phyloP scores from a whole-genome alignment of 1,284 basidiomycete species.

The Malassezia psittaci region DNA sequence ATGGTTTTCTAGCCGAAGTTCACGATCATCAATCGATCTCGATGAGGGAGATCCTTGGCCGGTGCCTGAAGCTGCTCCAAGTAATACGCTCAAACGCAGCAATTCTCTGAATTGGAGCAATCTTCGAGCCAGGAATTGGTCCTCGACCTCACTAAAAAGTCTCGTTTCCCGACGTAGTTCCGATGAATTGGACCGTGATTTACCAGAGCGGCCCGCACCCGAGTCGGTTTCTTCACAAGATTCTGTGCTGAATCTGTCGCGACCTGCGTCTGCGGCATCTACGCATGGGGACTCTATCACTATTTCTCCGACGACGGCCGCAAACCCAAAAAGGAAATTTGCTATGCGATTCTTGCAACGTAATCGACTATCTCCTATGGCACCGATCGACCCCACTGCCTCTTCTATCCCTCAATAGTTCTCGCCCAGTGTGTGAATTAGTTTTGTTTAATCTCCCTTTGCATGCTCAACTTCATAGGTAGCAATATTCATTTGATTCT shows the following conservation, averaged over 20 bases:
- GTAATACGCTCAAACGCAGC: slow-evolving; percentile 5
- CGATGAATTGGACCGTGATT: not conserved
- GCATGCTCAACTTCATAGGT: not conserved
- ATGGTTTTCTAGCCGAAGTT: not conserved
- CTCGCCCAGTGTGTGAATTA: not conserved
- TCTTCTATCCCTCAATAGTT: not conserved
- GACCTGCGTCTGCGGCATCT: not conserved
- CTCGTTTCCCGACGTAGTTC: not conserved
- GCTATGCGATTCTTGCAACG: slow-evolving; percentile 15
- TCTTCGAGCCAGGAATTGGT: slow-evolving; percentile 1
- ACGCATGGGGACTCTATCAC: not conserved
- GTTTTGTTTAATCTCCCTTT: not conserved
- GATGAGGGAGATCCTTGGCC: not conserved
- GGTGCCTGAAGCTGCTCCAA: not conserved
- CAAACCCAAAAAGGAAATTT: not conserved
- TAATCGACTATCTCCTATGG: slow-evolving; percentile 12
- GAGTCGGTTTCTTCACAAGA: not conserved
- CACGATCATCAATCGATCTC: not conserved
- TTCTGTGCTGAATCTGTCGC: not conserved
- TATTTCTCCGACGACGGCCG: not conserved
- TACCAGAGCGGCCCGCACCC: not conserved
- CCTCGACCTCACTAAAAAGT: not conserved
- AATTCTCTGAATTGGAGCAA: slow-evolving; percentile 4
- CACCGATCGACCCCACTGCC: not conserved
- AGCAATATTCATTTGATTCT: not conserved